Base-by-base conservation (phyloP, 2,329 filamentous ascomycete genomes). In the Mollisia scopiformis region DNA sequence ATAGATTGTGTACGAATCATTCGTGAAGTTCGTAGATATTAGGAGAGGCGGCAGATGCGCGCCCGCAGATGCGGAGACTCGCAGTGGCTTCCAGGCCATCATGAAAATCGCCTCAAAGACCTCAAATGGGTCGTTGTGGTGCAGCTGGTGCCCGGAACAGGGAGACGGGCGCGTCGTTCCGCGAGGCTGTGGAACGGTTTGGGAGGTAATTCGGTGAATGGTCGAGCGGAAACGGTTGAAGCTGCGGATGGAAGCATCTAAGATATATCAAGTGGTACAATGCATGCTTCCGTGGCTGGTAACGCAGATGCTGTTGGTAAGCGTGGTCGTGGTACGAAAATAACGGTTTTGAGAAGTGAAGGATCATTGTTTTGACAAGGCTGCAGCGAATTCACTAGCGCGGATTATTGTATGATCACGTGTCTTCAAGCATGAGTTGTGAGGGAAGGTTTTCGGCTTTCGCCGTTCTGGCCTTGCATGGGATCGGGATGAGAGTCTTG, bases 1-100 rank as follows among this genome's bases (percentile, higher is more conserved):
- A 60, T 85, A 81, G 28, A 93, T 73, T 1, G 77, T 81, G 76
- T 93, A 93, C 11, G 85, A 82, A 13, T 80, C 75, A 16, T 77
- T 55, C 5, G 77, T 77, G 69, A 89, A 86, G 28, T 74, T 70
- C 21, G 83, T 78, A 62, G 89, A 89, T 46, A 90, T 79, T 33
- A 93, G 79, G 7, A 93, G 79, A 37, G 82, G 78, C 11, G 89
- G 89, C 6, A 87, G 67, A 19, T 75, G 74, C 13, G 75, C 58
- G 31, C 55, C 55, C 31, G 62, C 66, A 57, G 61, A 58, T 28
- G 39, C 11, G 19, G 62, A 66, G 33, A 69, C 19, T 25, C 41
- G 31, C 6, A 72, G 63, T 23, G 68, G 66, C 35, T 62, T 63
- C 71, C 71, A 73, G 31, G 62, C 51, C 68, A 71, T 71, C 21